Evolutionary conservation across 495 filamentous ascomycete genomes (phyloP).

Genomic region (Xylaria longipes): DNA sequence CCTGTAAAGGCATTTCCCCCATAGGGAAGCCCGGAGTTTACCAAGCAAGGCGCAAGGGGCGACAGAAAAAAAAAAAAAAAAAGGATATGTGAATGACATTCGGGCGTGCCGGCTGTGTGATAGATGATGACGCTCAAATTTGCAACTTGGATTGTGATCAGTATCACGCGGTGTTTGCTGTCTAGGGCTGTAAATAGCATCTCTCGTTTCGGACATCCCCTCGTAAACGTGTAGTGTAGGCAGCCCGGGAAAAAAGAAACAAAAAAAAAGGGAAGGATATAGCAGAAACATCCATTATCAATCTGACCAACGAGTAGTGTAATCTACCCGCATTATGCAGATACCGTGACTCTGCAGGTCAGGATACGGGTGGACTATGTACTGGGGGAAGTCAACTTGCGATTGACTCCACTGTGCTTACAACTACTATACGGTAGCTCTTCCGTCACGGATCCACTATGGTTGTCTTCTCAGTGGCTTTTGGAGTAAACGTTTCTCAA

Average conservation of each 20-base stretch:
- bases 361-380: background rate
- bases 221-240: constrained; percentile 2
- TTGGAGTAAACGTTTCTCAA: constrained; percentile 5
- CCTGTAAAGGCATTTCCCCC: background rate
- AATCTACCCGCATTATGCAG: background rate
- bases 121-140: constrained; percentile 15
- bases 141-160: constrained; percentile 16
- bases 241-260: background rate
- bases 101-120: constrained; percentile 18
- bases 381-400: background rate
- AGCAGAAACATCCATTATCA: background rate
- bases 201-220: constrained; percentile 12
- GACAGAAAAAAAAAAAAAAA: background rate
- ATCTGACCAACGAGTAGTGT: background rate
- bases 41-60: background rate
- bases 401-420: background rate
- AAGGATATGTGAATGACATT: background rate
- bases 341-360: background rate
- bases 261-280: background rate
- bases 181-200: constrained; percentile 15
- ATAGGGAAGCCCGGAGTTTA: background rate
- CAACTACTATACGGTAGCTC: no score
- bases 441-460: background rate
- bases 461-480: background rate
- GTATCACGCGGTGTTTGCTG: background rate